Percentiles rank a stretch among this genome's conserved stretches.
phyloP scores from a whole-genome alignment of 2,329 filamentous ascomycete genomes.

The Pseudogymnoascus sp. region DNA sequence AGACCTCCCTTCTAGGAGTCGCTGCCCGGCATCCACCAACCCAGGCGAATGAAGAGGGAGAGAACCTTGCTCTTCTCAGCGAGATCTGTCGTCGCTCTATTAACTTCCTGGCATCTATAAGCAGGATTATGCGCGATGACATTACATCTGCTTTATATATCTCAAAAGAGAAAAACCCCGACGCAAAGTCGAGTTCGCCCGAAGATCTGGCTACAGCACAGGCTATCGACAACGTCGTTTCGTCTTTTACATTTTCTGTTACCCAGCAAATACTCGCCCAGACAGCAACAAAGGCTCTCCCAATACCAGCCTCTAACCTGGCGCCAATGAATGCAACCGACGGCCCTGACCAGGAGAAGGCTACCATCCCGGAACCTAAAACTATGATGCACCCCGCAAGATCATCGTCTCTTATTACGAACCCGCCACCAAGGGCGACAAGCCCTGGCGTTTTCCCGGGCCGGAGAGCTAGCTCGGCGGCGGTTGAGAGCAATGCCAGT shows the following conservation, averaged over 20 bases:
- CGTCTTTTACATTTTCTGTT: conserved; percentile 70
- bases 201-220: conserved; percentile 32
- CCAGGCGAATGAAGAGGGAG: conserved; percentile 49
- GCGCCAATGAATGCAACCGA: conserved; percentile 20
- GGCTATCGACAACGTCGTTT: conserved; percentile 64
- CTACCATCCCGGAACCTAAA: conserved; percentile 58
- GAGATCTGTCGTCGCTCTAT: conserved; percentile 78
- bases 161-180: conserved; percentile 12
- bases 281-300: conserved; percentile 60
- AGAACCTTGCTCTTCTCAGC: conserved; percentile 72
- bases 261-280: conserved; percentile 70
- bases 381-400: conserved; percentile 63
- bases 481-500: conserved; percentile 34
- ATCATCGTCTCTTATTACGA: conserved; percentile 50
- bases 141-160: conserved; percentile 51
- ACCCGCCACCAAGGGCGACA: conserved; percentile 34
- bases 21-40: conserved; percentile 44
- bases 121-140: conserved; percentile 72
- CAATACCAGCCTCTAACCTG: conserved; percentile 55
- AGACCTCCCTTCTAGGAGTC: conserved; percentile 49
- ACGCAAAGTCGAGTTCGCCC: conserved; percentile 30
- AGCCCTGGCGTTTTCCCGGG: conserved; percentile 50
- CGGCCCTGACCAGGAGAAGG: conserved; percentile 46
- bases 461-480: conserved; percentile 32
- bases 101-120: conserved; percentile 75